Evolutionary conservation across 257 asterid genomes (phyloP).

Genomic region (Nicotiana attenuata): DNA sequence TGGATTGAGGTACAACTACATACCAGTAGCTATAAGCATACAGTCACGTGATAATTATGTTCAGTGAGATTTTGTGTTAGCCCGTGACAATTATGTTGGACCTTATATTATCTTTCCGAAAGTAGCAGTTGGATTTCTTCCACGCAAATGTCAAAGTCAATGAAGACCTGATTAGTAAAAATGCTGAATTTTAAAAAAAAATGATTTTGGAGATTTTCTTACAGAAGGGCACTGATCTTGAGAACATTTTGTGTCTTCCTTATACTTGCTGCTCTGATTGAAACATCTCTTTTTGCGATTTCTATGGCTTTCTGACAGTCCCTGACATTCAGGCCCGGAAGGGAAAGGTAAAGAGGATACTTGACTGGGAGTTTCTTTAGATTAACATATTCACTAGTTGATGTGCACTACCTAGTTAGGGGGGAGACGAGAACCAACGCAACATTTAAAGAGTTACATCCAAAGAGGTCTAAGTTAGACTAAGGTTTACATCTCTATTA

Average conservation of each 20-base stretch:
- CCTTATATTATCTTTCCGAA: neutral
- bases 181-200: neutral
- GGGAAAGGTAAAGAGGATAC: neutral
- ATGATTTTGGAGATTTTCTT: neutral
- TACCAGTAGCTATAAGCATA: neutral
- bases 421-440: neutral
- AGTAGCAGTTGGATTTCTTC: neutral
- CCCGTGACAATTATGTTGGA: neutral
- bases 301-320: neutral
- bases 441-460: neutral
- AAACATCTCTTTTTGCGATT: neutral
- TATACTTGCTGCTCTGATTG: neutral
- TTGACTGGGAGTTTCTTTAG: neutral
- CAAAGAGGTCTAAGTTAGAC: neutral
- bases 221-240: neutral
- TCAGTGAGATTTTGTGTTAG: neutral
- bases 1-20: constrained; percentile 82
- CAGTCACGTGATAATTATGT: neutral
- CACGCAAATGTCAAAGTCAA: neutral
- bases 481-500: neutral
- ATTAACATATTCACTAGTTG: neutral
- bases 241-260: neutral
- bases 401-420: neutral
- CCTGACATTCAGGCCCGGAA: neutral
- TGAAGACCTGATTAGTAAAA: neutral